A percentile compares a stretch with the other conserved stretches of the same genome.
Evolutionary conservation across 768 basidiomycete species (phyloP).

Genomic region (Cytidiella melzeri): DNA sequence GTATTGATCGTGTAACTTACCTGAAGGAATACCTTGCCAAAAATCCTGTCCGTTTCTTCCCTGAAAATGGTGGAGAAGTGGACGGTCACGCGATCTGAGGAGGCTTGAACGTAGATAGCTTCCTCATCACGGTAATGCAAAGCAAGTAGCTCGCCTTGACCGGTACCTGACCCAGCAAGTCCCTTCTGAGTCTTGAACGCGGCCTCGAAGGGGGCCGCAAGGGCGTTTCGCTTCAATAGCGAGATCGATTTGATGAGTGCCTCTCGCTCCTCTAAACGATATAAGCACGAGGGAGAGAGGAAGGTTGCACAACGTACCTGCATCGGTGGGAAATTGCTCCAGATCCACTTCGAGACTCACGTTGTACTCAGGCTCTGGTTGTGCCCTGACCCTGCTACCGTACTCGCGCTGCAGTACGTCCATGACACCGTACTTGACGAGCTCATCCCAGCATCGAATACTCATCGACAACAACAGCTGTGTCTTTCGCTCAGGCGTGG

Average conservation of each 20-base stretch:
- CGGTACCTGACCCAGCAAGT: conserved; percentile 65
- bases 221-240: conserved; percentile 85
- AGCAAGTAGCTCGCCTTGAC: conserved; percentile 81
- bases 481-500: conserved; percentile 82
- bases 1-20: too few species aligned
- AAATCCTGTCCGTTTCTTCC: conserved; percentile 95
- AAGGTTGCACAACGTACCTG: conserved; percentile 50
- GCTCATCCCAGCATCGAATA: conserved; percentile 95
- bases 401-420: conserved; percentile 81
- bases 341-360: conserved; percentile 84
- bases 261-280: conserved; percentile 62
- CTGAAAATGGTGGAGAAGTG: conserved; percentile 96
- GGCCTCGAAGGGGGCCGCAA: conserved; percentile 90
- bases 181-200: conserved; percentile 81
- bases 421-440: conserved; percentile 79
- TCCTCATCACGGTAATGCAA: conserved; percentile 96
- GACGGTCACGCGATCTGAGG: conserved; percentile 92
- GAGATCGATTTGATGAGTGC: conserved; percentile 77
- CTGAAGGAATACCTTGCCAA: conserved; percentile 98
- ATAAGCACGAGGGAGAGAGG: conserved; percentile 9
- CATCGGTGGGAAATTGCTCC: conserved; percentile 74
- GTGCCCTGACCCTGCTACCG: conserved; percentile 55
- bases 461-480: conserved; percentile 85
- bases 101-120: conserved; percentile 92
- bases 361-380: conserved; percentile 84